phyloP scores from a whole-genome alignment of 2,329 filamentous ascomycete genomes.

The Apiospora koreana region DNA sequence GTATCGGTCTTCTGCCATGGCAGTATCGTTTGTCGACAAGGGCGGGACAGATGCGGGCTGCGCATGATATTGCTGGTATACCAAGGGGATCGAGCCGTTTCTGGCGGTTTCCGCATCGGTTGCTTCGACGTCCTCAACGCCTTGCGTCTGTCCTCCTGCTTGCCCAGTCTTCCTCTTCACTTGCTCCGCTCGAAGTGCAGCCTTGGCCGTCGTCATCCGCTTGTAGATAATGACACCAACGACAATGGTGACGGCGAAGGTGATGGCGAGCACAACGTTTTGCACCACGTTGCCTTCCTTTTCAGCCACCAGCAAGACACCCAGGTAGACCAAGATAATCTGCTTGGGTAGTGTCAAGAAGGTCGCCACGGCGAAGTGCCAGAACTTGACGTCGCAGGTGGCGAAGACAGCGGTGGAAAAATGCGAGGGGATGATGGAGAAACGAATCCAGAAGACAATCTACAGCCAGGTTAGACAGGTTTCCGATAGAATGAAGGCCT shows the following conservation, averaged over 20 bases:
- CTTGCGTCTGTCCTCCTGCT: background rate
- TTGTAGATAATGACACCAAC: conserved; percentile 38
- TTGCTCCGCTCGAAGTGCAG: conserved; percentile 36
- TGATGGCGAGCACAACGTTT: conserved; percentile 35
- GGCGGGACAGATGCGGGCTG: background rate
- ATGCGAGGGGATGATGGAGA: conserved; percentile 42
- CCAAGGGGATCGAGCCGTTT: background rate
- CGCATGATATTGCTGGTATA: conserved; percentile 7
- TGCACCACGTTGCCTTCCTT: conserved; percentile 31
- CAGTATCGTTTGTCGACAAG: background rate
- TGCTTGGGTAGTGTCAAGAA: conserved; percentile 43
- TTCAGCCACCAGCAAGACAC: conserved; percentile 35
- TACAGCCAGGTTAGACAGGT: conserved; percentile 17
- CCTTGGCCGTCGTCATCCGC: conserved; percentile 38
- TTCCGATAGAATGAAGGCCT: background rate
- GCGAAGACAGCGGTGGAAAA: conserved; percentile 45
- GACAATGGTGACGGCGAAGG: conserved; percentile 35
- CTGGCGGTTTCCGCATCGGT: background rate
- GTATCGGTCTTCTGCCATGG: background rate
- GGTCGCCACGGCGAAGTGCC: conserved; percentile 40
- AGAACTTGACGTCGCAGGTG: conserved; percentile 43
- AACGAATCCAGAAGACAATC: conserved; percentile 42
- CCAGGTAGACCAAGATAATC: conserved; percentile 42
- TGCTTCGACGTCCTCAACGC: background rate
- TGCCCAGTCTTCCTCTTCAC: background rate